Percentiles rank a stretch among this genome's conserved stretches.
phyloP scores from a whole-genome alignment of 1,284 basidiomycete species.

The Ceratorhiza oryzae-sativae region DNA sequence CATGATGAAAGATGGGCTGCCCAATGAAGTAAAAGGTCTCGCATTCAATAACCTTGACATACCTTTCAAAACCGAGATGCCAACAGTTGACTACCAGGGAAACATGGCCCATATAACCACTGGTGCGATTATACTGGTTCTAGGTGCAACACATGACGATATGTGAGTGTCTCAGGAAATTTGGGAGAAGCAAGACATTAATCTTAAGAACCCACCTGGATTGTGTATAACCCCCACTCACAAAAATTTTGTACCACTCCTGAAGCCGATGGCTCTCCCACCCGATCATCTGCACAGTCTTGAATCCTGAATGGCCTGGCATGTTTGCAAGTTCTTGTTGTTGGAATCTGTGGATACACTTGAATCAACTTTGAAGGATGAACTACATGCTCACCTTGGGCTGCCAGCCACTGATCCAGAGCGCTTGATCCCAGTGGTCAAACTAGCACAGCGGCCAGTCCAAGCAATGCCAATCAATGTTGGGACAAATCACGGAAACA shows the following conservation, averaged over 20 bases:
- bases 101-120: constrained; percentile 35
- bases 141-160: background rate
- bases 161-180: background rate
- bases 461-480: constrained; percentile 47
- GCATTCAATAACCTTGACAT: background rate
- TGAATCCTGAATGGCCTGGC: constrained; percentile 12
- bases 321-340: background rate
- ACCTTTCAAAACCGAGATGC: too few species aligned
- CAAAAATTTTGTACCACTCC: background rate
- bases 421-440: constrained; percentile 46
- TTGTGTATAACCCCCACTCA: background rate
- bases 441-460: constrained; percentile 47
- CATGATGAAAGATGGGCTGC: background rate
- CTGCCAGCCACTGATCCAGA: constrained; percentile 43
- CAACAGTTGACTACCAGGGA: background rate
- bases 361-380: constrained; percentile 46
- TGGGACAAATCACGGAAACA: constrained; percentile 47
- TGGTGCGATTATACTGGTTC: constrained; percentile 15
- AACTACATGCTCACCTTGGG: constrained; percentile 49
- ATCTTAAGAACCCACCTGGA: background rate
- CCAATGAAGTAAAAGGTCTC: background rate
- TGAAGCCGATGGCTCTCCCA: constrained; percentile 29
- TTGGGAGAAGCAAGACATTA: constrained; percentile 10
- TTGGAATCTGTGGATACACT: constrained; percentile 40
- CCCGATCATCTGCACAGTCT: background rate